Conservation (phyloP, 257 asterid species). For the Knoxia roxburghii region DNA sequence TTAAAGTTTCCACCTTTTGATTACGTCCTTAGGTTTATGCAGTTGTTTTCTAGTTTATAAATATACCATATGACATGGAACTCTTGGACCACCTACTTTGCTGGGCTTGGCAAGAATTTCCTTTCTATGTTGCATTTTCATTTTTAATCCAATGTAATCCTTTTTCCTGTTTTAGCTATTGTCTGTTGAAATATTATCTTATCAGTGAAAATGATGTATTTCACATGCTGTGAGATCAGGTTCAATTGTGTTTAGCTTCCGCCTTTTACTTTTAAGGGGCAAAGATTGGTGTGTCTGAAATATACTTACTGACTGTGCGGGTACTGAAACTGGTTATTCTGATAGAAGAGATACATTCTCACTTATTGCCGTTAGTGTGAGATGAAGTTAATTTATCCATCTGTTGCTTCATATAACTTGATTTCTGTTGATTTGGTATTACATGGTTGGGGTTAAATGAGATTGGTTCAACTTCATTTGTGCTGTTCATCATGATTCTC, state of each 20-base stretch:
- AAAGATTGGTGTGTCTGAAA: background rate
- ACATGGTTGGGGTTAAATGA: constrained; percentile 2
- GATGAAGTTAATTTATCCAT: background rate
- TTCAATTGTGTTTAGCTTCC: background rate
- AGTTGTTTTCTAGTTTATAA: background rate
- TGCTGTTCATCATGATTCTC: background rate
- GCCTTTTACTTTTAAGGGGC: background rate
- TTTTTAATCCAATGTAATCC: background rate
- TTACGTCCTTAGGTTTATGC: background rate
- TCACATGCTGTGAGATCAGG: background rate
- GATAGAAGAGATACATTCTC: background rate
- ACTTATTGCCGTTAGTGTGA: background rate
- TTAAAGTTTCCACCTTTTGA: constrained; percentile 2
- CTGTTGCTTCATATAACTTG: background rate
- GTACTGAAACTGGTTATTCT: background rate
- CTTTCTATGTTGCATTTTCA: background rate
- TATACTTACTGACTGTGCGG: background rate
- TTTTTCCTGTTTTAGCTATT: background rate
- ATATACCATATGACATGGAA: background rate
- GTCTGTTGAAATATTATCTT: background rate
- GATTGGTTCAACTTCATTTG: background rate
- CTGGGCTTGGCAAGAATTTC: background rate
- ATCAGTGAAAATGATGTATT: background rate
- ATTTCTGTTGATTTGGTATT: background rate
- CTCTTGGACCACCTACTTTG: background rate